Evolutionary conservation across 257 asterid genomes (phyloP).

Genomic region (Knoxia roxburghii): DNA sequence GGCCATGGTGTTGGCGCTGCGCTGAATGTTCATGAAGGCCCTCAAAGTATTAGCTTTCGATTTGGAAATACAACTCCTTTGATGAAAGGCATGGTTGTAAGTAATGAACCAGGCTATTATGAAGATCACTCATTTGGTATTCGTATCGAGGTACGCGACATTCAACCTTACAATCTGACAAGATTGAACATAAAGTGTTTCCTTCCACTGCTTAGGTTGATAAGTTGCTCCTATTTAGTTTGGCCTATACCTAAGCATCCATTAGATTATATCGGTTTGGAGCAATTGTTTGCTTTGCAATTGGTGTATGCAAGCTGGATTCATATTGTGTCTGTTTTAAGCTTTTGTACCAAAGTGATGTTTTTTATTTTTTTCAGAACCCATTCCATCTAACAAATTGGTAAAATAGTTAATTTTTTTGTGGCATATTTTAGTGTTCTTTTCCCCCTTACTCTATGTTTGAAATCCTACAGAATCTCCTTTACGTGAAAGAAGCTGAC

Average conservation of each 20-base stretch:
- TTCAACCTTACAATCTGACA: conserved; percentile 2
- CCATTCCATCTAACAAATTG: neutral
- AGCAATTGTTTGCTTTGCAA: neutral
- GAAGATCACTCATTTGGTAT: conserved; percentile 96
- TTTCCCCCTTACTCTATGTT: conserved; percentile 12
- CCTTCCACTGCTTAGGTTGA: neutral
- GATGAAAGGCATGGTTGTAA: conserved; percentile 90
- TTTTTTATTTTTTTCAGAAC: neutral
- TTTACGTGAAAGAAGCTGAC: conserved; percentile 59
- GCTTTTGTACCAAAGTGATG: neutral
- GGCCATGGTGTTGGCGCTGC: conserved; percentile 99
- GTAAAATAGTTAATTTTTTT: neutral
- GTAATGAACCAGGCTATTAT: conserved; percentile 99
- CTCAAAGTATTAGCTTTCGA: conserved; percentile 96
- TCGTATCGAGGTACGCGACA: conserved; percentile 73
- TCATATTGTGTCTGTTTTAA: neutral
- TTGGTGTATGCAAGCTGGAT: neutral
- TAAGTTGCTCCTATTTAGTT: conserved; percentile 4
- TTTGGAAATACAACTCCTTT: conserved; percentile 91
- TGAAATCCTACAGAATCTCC: conserved; percentile 67
- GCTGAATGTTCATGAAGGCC: conserved; percentile 96
- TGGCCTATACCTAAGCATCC: neutral
- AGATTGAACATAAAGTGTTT: neutral
- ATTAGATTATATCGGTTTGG: neutral
- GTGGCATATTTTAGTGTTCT: conserved; percentile 1